A percentile compares a stretch with the other conserved stretches of the same genome.
Conservation (phyloP, 495 filamentous ascomycete species). For the Penicillium samsonianum region DNA sequence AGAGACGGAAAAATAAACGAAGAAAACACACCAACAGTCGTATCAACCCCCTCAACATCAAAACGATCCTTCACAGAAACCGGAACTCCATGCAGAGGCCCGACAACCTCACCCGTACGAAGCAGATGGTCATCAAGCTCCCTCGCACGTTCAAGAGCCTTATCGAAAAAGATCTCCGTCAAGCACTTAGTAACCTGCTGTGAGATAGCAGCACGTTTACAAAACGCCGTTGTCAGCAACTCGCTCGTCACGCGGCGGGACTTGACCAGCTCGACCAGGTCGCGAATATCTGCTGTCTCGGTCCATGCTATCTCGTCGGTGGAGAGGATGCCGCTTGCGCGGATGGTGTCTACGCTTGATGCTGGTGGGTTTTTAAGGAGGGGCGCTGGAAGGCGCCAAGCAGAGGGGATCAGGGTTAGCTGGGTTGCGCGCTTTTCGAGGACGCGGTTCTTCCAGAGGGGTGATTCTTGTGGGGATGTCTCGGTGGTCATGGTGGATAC, state of each 20-base stretch:
- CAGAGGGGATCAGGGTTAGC: conserved; percentile 23
- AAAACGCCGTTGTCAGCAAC: conserved; percentile 54
- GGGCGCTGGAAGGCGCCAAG: conserved; percentile 24
- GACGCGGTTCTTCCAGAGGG: conserved; percentile 15
- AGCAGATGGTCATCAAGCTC: conserved; percentile 41
- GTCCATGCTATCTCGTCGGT: conserved; percentile 51
- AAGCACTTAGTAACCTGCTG: conserved; percentile 59
- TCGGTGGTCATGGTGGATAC: conserved; percentile 7
- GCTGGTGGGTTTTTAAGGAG: conserved; percentile 9
- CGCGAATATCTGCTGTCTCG: conserved; percentile 40
- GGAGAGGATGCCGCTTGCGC: conserved; percentile 40
- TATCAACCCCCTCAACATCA: conserved; percentile 53
- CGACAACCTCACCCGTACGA: conserved; percentile 44
- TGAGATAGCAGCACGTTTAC: conserved; percentile 58
- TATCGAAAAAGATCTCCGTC: conserved; percentile 61
- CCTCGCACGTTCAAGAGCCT: conserved; percentile 39
- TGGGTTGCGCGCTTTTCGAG: conserved; percentile 22
- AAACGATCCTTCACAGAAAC: conserved; percentile 68
- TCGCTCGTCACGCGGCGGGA: conserved; percentile 13
- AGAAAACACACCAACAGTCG: conserved; percentile 35
- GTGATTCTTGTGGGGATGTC: not conserved
- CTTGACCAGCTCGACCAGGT: conserved; percentile 34
- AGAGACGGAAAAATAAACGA: not conserved
- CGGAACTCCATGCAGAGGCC: conserved; percentile 66
- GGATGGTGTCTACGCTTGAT: conserved; percentile 27